Evolutionary conservation across 2,329 filamentous ascomycete genomes (phyloP).

Genomic region (Fusarium sp.): DNA sequence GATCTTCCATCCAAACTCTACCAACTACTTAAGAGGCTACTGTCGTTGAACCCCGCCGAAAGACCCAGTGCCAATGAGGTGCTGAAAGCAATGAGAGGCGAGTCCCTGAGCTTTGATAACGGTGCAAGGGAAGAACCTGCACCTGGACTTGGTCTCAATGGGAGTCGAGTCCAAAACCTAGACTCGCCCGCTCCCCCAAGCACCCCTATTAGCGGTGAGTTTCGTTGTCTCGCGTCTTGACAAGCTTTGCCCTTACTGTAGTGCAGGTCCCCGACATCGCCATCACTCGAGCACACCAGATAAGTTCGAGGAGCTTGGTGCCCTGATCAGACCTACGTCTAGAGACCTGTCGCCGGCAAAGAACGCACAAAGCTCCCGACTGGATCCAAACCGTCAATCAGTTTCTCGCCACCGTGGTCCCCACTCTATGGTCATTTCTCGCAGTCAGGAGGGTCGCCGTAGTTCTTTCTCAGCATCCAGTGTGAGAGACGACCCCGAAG

Average conservation of each 20-base stretch:
- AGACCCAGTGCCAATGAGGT: slow-evolving; percentile 91
- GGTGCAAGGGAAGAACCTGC: slow-evolving; percentile 56
- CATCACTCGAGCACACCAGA: slow-evolving; percentile 42
- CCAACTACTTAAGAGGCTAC: slow-evolving; percentile 83
- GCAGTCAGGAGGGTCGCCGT: slow-evolving; percentile 57
- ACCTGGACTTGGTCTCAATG: slow-evolving; percentile 59
- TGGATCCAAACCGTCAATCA: slow-evolving; percentile 28
- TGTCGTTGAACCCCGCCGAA: slow-evolving; percentile 82
- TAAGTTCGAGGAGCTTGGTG: slow-evolving; percentile 46
- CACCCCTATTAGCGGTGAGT: slow-evolving; percentile 64
- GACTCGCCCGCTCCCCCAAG: slow-evolving; percentile 68
- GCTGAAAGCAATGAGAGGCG: slow-evolving; percentile 81
- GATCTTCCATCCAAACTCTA: slow-evolving; percentile 92
- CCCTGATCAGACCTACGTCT: slow-evolving; percentile 31
- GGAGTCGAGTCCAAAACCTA: slow-evolving; percentile 68
- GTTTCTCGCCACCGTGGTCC: slow-evolving; percentile 37
- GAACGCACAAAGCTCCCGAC: slow-evolving; percentile 18
- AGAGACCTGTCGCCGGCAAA: slow-evolving; percentile 40
- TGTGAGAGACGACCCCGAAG: slow-evolving; percentile 33
- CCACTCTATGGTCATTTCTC: slow-evolving; percentile 59
- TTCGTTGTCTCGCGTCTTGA: slow-evolving; percentile 21
- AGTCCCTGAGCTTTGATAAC: slow-evolving; percentile 65
- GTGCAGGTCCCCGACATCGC: slow-evolving; percentile 51
- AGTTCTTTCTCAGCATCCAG: slow-evolving; percentile 31
- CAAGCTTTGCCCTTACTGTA: slow-evolving; percentile 51